Evolutionary conservation across 768 basidiomycete genomes (phyloP).

Genomic region (Psilocybe azurescens): DNA sequence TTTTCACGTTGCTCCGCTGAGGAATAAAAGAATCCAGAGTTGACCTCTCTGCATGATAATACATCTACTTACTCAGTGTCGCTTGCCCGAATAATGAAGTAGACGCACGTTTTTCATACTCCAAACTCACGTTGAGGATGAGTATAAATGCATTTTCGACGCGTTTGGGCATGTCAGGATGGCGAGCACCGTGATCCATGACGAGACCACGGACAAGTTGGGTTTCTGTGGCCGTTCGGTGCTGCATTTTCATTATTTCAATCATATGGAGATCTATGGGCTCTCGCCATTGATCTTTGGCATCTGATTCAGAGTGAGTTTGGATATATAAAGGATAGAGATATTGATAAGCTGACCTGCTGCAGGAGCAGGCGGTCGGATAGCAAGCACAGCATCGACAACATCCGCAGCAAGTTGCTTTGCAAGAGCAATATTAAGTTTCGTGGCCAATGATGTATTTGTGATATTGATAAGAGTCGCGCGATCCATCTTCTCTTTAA

Average conservation of each 20-base stretch:
- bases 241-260: conserved; percentile 99
- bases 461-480: conserved; percentile 93
- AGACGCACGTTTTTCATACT: conserved; percentile 96
- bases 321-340: conserved; percentile 10
- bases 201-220: conserved; percentile 95
- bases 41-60: conserved; percentile 79
- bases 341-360: conserved; percentile 47
- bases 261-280: conserved; percentile 99
- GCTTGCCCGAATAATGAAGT: conserved; percentile 8
- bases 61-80: conserved; percentile 16
- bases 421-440: conserved; percentile 82
- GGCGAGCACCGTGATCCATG: conserved; percentile 95
- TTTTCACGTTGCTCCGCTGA: conserved; percentile 98
- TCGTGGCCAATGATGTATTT: conserved; percentile 94
- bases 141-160: conserved; percentile 96
- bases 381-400: conserved; percentile 93
- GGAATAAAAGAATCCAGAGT: conserved; percentile 99
- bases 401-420: conserved; percentile 90
- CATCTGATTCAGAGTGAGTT: conserved; percentile 43
- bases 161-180: conserved; percentile 99
- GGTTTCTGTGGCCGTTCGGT: conserved; percentile 96
- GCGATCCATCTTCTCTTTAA: conserved; percentile 78
- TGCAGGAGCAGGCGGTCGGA: conserved; percentile 71
- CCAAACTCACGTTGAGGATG: conserved; percentile 95
- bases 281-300: conserved; percentile 74